phyloP scores from a whole-genome alignment of 441 rosid genomes.

The Breynia disticha region DNA sequence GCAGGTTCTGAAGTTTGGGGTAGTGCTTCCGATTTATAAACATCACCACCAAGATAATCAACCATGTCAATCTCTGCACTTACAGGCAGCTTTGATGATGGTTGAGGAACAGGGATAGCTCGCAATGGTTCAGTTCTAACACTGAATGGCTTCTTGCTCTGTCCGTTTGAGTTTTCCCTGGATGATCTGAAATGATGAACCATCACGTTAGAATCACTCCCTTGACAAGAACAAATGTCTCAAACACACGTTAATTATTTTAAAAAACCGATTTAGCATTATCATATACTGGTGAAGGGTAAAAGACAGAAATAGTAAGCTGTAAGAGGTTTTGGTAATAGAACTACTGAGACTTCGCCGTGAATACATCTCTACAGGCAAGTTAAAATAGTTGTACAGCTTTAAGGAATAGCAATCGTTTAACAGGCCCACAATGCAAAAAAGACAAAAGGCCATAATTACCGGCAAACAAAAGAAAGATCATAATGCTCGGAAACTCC shows the following conservation, averaged over 20 bases:
- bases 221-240: background rate
- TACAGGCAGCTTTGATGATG: slow-evolving; percentile 59
- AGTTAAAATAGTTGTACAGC: no score
- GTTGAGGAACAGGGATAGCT: slow-evolving; percentile 66
- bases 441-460: background rate
- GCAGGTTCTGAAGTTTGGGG: slow-evolving; percentile 27
- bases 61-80: slow-evolving; percentile 33
- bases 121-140: slow-evolving; percentile 27
- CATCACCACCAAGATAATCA: slow-evolving; percentile 93
- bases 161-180: slow-evolving; percentile 45
- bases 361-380: no score
- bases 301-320: no score
- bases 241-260: background rate
- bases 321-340: no score
- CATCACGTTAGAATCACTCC: slow-evolving; percentile 4
- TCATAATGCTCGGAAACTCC: background rate
- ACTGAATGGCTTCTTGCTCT: slow-evolving; percentile 33
- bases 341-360: no score
- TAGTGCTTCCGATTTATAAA: slow-evolving; percentile 47
- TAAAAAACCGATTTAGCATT: no score
- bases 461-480: background rate
- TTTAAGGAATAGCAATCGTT: no score
- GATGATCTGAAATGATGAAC: slow-evolving; percentile 47
- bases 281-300: no score
- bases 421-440: no score